Conservation (phyloP, 768 basidiomycete species). For the Lentinula guzmanii region DNA sequence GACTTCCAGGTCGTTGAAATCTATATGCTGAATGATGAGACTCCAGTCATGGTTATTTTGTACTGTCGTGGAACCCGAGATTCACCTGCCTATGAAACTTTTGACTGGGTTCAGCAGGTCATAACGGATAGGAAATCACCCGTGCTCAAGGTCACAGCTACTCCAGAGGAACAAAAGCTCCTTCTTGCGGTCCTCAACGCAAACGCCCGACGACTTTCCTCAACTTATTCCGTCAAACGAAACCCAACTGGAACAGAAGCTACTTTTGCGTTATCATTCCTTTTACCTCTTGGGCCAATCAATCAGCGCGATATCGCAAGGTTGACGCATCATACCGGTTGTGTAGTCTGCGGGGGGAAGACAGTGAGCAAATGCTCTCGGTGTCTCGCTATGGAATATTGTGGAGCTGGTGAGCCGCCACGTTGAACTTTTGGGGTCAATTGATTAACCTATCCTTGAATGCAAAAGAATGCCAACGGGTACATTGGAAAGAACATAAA, state of each 20-base stretch:
- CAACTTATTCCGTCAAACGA: constrained; percentile 1
- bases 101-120: neutral
- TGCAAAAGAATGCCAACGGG: constrained; percentile 18
- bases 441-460: neutral
- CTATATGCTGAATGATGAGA: neutral
- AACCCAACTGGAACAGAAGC: neutral
- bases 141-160: neutral
- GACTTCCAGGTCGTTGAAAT: constrained; percentile 4
- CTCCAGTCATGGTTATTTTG: constrained; percentile 7
- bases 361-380: constrained; percentile 9
- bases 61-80: neutral
- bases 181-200: constrained; percentile 2
- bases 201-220: constrained; percentile 6
- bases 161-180: constrained; percentile 7
- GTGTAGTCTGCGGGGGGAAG: constrained; percentile 8
- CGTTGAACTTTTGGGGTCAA: neutral
- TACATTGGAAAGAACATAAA: constrained; percentile 23
- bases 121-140: neutral
- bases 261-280: constrained; percentile 6
- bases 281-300: constrained; percentile 6
- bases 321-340: constrained; percentile 7
- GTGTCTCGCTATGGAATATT: constrained; percentile 9
- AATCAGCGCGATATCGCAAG: constrained; percentile 6
- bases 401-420: constrained; percentile 5
- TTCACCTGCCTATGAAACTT: neutral